A percentile compares a stretch with the other conserved stretches of the same genome.
phyloP scores from a whole-genome alignment of 2,329 filamentous ascomycete species.

The Aspergillus alliaceus region DNA sequence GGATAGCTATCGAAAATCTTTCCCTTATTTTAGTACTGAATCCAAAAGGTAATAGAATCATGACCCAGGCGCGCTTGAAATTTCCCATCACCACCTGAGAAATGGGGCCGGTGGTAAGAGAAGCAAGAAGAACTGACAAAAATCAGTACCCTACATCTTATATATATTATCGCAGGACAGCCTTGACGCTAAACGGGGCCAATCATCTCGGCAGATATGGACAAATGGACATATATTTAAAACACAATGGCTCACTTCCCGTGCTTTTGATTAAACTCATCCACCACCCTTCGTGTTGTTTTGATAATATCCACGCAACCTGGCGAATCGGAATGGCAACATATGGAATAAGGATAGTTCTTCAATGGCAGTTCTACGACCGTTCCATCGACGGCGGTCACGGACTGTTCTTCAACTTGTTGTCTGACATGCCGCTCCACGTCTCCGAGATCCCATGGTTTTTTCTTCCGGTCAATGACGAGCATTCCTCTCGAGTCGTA shows the following conservation, averaged over 20 bases:
- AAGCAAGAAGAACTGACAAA: no score
- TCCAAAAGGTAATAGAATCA: not conserved
- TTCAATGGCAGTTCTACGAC: slow-evolving; percentile 41
- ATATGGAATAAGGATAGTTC: slow-evolving; percentile 45
- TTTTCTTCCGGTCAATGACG: slow-evolving; percentile 61
- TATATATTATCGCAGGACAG: not conserved
- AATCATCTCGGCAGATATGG: no score
- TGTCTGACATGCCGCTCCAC: slow-evolving; percentile 44
- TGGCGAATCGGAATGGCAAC: slow-evolving; percentile 51
- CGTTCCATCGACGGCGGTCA: slow-evolving; percentile 44
- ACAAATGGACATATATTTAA: not conserved
- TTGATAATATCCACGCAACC: slow-evolving; percentile 47
- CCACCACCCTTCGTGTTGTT: slow-evolving; percentile 39
- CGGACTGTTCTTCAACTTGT: slow-evolving; percentile 43
- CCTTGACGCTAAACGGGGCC: not conserved
- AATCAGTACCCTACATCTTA: not conserved
- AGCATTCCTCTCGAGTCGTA: slow-evolving; percentile 52
- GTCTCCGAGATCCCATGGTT: slow-evolving; percentile 45
- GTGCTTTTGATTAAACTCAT: slow-evolving; percentile 43
- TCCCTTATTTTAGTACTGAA: not conserved
- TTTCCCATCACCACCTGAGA: no score
- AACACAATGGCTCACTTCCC: not conserved
- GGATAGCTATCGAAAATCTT: slow-evolving; percentile 1
- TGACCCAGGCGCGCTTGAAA: no score
- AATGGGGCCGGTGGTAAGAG: no score